Base-by-base conservation (phyloP, 2,329 filamentous ascomycete genomes). In the Elsinoe perseae region DNA sequence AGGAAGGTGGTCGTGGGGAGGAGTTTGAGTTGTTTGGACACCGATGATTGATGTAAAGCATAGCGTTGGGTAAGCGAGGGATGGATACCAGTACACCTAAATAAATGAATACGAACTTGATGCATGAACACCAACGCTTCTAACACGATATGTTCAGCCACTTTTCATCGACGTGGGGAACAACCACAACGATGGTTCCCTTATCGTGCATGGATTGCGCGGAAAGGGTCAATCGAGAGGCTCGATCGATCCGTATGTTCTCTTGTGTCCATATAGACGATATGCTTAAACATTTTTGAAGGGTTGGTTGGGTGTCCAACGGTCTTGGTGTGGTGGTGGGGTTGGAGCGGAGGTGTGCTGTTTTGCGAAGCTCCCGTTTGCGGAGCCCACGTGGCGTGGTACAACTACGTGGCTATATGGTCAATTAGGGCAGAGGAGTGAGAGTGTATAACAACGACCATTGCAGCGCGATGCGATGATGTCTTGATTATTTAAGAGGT, bases 1-100 rank as follows among this genome's bases (percentile, higher is more conserved):
- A 70, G 57, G 79, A 73, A 56, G 68, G 65, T n/a, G 56, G 50
- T 6, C 44, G 44, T 18, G 30, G 28, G n/a, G 48, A 38, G 18
- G 56, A 57, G 25, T 50, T 61, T 48, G 54, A 58, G 10, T 42
- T 61, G 21, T 58, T 58, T 14, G 59, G 59, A 10, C 59, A 61
- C 30, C 38, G 58, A 25, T 60, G 36, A 55, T 36, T 28, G n/a
- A 30, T 38, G 30, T 3, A 30, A 8, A 16, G 25, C 27, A 36
- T 30, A 12, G 46, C 46, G 20, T 25, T 53, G 21, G 50, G n/a
- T 25, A 16, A 14, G 44, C 16, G 9, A 38, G 10, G 34, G 18
- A 27, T 16, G 16, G 12, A 25, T 32, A 28, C 10, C 12, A 27
- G 8, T 18, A 30, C 44, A 50, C 14, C 20, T 2, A 44, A 9